These are phyloP conservation scores for Coffea humblotiana DNA, from an alignment of 305 asterid species.

Conservation along the genomic window DNA sequence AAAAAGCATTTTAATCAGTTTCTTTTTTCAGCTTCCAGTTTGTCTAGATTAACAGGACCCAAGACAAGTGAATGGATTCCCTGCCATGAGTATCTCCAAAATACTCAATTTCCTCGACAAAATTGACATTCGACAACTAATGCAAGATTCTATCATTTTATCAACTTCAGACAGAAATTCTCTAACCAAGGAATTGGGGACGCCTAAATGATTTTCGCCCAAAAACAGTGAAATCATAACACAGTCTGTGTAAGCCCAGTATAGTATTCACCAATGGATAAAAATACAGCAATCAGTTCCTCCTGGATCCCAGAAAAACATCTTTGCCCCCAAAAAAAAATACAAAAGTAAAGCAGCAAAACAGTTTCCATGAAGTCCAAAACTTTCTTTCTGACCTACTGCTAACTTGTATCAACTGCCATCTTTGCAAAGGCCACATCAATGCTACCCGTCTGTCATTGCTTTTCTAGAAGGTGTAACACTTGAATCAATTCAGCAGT, in stretches of 20 bases:
- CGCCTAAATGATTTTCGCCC: background rate
- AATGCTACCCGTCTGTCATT: background rate
- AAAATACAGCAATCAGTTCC: background rate
- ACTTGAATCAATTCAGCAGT: background rate
- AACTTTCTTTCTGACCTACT: background rate
- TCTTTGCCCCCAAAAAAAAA: too few relatives aligned
- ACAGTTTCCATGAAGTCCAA: background rate
- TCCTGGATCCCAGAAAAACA: background rate
- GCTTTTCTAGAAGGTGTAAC: background rate
- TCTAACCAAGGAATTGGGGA: background rate
- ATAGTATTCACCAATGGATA: background rate
- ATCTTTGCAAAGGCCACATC: background rate
- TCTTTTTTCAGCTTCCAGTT: background rate
- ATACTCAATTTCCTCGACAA: background rate
- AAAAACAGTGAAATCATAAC: background rate
- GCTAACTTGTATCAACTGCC: background rate
- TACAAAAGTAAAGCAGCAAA: background rate
- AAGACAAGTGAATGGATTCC: background rate
- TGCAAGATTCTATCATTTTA: background rate
- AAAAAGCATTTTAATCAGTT: background rate
- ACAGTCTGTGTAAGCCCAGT: background rate
- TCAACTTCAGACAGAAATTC: background rate
- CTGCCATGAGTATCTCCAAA: background rate
- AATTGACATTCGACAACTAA: background rate
- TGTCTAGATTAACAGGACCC: background rate